phyloP scores from a whole-genome alignment of 192 early-diverging fungal genomes.

The Coemansia sp. region DNA sequence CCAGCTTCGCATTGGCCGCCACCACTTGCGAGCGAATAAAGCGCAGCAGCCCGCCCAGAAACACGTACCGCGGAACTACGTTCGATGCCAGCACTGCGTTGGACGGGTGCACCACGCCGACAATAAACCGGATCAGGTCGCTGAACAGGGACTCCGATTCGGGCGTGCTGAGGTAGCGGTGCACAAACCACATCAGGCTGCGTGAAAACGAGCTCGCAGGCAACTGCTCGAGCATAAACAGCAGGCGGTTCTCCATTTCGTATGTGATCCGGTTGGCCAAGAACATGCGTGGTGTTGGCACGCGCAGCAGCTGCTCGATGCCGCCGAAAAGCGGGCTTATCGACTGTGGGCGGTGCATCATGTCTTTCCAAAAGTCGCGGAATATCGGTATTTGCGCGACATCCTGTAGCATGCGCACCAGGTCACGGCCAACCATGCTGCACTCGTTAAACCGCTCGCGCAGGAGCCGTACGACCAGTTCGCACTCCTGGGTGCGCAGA shows the following conservation, averaged over 20 bases:
- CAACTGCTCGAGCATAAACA: constrained; percentile 66
- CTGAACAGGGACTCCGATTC: constrained; percentile 60
- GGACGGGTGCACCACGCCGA: constrained; percentile 68
- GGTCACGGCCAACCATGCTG: constrained; percentile 62
- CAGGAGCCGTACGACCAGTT: constrained; percentile 52
- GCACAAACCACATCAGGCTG: constrained; percentile 67
- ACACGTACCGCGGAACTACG: constrained; percentile 70
- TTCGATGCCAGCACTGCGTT: constrained; percentile 67
- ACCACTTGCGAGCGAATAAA: constrained; percentile 58
- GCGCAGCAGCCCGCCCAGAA: constrained; percentile 62
- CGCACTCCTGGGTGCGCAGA: constrained; percentile 55
- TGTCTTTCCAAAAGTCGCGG: constrained; percentile 57
- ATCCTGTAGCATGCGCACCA: constrained; percentile 65
- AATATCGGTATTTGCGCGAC: constrained; percentile 57
- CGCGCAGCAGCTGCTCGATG: constrained; percentile 56
- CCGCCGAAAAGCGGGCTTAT: constrained; percentile 60
- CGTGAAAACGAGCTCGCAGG: constrained; percentile 50
- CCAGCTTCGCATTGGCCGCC: constrained; percentile 68
- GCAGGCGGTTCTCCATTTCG: constrained; percentile 66
- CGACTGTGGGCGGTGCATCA: constrained; percentile 53
- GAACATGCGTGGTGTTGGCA: constrained; percentile 61
- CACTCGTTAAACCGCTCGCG: constrained; percentile 61
- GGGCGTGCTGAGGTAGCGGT: constrained; percentile 57
- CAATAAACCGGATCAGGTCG: constrained; percentile 75
- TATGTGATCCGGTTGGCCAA: constrained; percentile 60